Percentiles rank a stretch among this genome's conserved stretches.
Evolutionary conservation across 306 rosid genomes (phyloP).

Genomic region (Trifolium repens): DNA sequence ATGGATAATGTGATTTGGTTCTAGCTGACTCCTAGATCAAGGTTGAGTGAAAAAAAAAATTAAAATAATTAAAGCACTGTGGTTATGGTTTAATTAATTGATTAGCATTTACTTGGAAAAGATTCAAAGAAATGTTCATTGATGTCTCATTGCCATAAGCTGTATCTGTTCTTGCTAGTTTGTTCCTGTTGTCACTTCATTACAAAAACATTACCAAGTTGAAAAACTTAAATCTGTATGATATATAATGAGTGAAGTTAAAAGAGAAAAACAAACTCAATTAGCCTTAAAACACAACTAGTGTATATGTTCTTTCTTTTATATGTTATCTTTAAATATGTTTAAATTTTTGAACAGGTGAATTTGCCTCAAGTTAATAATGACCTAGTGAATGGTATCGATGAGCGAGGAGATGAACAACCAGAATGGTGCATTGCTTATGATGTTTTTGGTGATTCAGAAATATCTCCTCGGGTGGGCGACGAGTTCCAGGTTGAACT

Average conservation of each 20-base stretch:
- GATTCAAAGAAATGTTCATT: slow-evolving; percentile 16
- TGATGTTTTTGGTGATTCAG: slow-evolving; percentile 66
- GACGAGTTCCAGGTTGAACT: slow-evolving; percentile 71
- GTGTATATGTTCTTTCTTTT: slow-evolving; percentile 3
- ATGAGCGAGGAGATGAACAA: slow-evolving; percentile 54
- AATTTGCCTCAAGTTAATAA: slow-evolving; percentile 50
- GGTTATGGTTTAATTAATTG: slow-evolving; percentile 14
- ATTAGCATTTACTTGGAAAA: slow-evolving; percentile 28
- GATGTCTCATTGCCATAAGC: background rate
- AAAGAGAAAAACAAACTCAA: slow-evolving; percentile 25
- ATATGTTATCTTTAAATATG: slow-evolving; percentile 30
- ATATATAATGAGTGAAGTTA: slow-evolving; percentile 11
- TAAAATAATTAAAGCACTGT: slow-evolving; percentile 1
- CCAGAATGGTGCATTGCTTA: slow-evolving; percentile 53
- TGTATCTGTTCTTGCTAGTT: background rate
- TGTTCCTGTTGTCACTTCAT: slow-evolving; percentile 28
- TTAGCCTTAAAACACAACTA: slow-evolving; percentile 15
- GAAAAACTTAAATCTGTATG: slow-evolving; percentile 21
- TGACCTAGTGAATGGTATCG: slow-evolving; percentile 44
- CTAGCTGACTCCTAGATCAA: slow-evolving; percentile 11
- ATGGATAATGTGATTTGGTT: slow-evolving; percentile 29
- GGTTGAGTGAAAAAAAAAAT: background rate
- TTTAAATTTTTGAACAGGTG: slow-evolving; percentile 58
- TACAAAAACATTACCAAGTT: slow-evolving; percentile 16
- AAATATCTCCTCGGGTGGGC: slow-evolving; percentile 76